Evolutionary conservation across 164 flowering plant species (phyloP).

Genomic region (Pachysandra terminalis): DNA sequence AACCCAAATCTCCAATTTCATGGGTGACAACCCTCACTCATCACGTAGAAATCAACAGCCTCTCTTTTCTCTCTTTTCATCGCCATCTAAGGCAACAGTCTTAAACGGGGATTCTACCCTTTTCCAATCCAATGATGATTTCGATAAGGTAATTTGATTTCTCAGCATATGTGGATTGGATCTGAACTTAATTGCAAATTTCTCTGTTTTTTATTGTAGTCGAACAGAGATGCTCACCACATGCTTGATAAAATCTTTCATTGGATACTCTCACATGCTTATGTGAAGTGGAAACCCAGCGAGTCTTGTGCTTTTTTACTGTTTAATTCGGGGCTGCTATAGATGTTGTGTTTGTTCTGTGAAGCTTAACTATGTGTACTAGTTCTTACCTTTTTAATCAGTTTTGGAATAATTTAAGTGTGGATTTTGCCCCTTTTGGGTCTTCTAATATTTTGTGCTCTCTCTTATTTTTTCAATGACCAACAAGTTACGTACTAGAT

Average conservation of each 20-base stretch:
- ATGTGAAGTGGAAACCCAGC: background rate
- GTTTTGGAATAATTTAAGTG: too few relatives aligned
- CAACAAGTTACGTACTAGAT: too few relatives aligned
- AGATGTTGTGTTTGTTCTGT: too few relatives aligned
- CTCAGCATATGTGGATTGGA: background rate
- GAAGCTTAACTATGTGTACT: background rate
- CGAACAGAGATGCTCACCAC: constrained; percentile 4
- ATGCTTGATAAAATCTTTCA: constrained; percentile 10
- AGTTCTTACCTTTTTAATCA: too few relatives aligned
- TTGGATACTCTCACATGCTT: background rate
- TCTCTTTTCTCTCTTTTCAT: constrained; percentile 21
- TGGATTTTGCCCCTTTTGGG: too few relatives aligned
- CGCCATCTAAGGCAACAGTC: constrained; percentile 15
- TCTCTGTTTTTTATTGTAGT: background rate
- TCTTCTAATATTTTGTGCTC: too few relatives aligned
- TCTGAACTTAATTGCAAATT: background rate
- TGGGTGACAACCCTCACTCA: constrained; percentile 9
- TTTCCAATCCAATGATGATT: constrained; percentile 10
- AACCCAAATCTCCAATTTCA: constrained; percentile 44
- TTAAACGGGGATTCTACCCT: background rate
- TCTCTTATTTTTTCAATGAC: too few relatives aligned
- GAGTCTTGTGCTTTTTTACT: background rate
- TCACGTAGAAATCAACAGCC: constrained; percentile 13
- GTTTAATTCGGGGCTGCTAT: background rate
- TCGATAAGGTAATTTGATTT: constrained; percentile 13